Base-by-base conservation (phyloP, 2,329 filamentous ascomycete genomes). In the Penicillium aurantiogriseum region DNA sequence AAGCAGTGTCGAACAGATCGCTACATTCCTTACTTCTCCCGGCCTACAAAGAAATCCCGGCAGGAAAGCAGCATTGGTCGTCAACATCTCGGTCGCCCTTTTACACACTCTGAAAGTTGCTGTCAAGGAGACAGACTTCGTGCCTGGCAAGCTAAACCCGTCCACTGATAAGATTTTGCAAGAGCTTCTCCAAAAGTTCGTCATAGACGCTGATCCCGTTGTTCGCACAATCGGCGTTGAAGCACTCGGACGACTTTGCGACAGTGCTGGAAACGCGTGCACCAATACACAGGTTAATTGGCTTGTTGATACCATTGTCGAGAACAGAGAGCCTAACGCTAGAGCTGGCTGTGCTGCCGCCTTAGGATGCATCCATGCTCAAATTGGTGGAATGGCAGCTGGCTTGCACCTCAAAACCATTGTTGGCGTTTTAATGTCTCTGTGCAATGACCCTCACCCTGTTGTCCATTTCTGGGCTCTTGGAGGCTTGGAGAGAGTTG, bases 331-430 rank as follows among this genome's bases (percentile, higher is more conserved):
- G 72, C 94, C 94, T 0, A 93, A 90, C 72, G 92, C 92, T 38
- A 87, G 94, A 71, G 92, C 95, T 44, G 94, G 94, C 11, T 99
- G 93, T 75, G 94, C 95, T 17, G 91, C 95, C 80, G 92, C 94
- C 13, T 79, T 99, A 31, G 94, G 94, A 9, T 90, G 89, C 56
- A 97, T 99, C 51, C 92, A 99, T 76, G 90, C 91, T 19, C 92
- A 96, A 72, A 90, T 99, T 35, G 95, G 94, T 56, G 93, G 94
- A 56, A 97, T 99, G 92, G 94, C 94, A 52, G 94, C 94, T 54
- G 92, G 92, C 4, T 92, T 94, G 67, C 94, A 99, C 72, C 82
- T 99, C 50, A 97, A 97, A 78, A 97, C 92, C 1, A 97, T 99
- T 49, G 84, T 97, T n/a, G 90, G 93, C 19, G 95, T 99, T 39